Evolutionary conservation across 176 grass and related monocot species (phyloP), one percentile per base, ranked within the genome.

Genomic region (Aegilops sharonensis): DNA sequence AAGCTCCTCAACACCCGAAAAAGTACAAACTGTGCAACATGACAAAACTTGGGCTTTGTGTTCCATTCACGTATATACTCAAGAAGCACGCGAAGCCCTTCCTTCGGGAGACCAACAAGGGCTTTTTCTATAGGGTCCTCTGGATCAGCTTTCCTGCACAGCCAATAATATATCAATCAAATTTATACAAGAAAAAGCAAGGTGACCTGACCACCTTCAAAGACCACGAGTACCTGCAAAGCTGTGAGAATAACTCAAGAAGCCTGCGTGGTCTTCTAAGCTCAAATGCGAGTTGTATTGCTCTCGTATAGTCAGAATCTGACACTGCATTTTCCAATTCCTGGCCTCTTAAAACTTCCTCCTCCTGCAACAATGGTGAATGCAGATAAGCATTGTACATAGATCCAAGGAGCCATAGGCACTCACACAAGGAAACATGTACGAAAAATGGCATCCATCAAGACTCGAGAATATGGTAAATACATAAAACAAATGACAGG

Each of bases 281-380:
- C 64, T 96, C 92, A 75, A 99, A 94, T 88, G 94, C 97, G 82
- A 96, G 92, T 66, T 94, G 94, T 81, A 99, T 92, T 89, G 97
- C 92, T 82, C 80, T 95, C 43, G 92, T 74, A 88, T 94, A 99
- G 68, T 99, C 89, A 88, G 82, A 80, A 93, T 94, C 94, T 56
- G 97, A 94, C 69, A 96, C 89, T 57, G 97, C 92, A 90, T 99
- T 99, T 92, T 95, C 92, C 83, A 99, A 77, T 86, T 99, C 92
- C 64, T 99, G 97, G 8, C 88, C 94, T 90, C 92, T 92, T 68
- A 99, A 77, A 67, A 89, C 30, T 91, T 89, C 88, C 89, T 96
- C 94, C 72, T 96, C 97, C 94, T 99, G 79, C 45, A 77, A 77
- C 63, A 35, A 50, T 20, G 64, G 77, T 32, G 73, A 85, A 72